A percentile compares a stretch with the other conserved stretches of the same genome.
phyloP scores from a whole-genome alignment of 2,329 filamentous ascomycete genomes.

The Beauveria scarabaeidicola region DNA sequence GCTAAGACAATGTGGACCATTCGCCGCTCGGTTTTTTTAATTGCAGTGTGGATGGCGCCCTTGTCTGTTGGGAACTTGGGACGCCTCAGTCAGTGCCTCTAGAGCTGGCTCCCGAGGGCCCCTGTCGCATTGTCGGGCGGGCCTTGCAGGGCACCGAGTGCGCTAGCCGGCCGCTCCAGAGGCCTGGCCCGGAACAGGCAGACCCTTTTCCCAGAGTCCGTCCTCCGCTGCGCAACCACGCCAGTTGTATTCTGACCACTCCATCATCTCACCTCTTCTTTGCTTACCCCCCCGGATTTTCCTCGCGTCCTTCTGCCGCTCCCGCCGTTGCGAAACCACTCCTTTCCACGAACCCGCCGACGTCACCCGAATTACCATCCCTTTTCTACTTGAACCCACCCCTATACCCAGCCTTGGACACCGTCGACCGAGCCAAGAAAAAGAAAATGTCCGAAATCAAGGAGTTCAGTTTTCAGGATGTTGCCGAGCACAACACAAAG shows the following conservation, averaged over 20 bases:
- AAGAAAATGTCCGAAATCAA: conserved; percentile 24
- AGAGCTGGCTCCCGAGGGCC: not conserved
- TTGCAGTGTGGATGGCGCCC: conserved; percentile 1
- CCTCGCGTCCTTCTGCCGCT: not conserved
- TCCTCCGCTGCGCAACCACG: not conserved
- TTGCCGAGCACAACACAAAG: conserved; percentile 82
- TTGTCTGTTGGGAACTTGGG: conserved; percentile 1
- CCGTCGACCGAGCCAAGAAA: conserved; percentile 6
- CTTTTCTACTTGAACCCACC: not conserved
- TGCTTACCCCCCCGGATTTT: not conserved
- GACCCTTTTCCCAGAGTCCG: conserved; percentile 7
- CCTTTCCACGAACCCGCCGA: not conserved
- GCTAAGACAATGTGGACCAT: conserved; percentile 1
- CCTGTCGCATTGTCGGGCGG: not conserved
- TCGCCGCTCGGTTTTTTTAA: not conserved
- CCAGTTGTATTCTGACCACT: conserved; percentile 1
- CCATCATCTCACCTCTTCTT: not conserved
- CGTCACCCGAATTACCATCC: not conserved
- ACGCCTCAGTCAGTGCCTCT: not conserved
- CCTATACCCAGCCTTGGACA: not conserved
- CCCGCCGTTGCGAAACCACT: not conserved
- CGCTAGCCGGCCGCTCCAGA: not conserved
- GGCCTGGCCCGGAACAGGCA: conserved; percentile 9
- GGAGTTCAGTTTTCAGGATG: conserved; percentile 68
- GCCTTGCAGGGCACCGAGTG: not conserved